Base-by-base conservation (phyloP, 306 rosid genomes). In the Gillenia trifoliata region DNA sequence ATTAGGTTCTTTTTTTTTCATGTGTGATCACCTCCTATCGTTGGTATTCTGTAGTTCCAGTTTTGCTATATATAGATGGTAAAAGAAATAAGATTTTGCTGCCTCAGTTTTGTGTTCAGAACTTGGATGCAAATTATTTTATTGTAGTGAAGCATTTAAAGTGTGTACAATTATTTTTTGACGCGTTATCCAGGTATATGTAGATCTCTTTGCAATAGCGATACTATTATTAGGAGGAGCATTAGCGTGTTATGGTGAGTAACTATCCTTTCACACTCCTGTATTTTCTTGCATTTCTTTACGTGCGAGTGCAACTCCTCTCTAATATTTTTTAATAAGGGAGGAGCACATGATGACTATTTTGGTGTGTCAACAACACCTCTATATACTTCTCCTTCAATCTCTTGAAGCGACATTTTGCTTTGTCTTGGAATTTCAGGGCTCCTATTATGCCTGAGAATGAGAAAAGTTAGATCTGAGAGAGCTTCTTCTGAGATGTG, bases 381-480 rank as follows among this genome's bases (percentile, higher is more conserved):
- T 29, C 66, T 2, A 11, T 19, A 1, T 3, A 17, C 66, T 56
- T 38, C 38, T 56, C 47, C 52, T 56, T 36, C 17, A 22, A 71
- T 54, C 50, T 11, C 22, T 68, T 33, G 64, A 54, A 33, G 70
- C 4, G n/a, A 7, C 41, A 29, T 43, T 69, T 56, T 56, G 25
- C 29, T 3, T 0, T 62, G 16, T 36, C 29, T 23, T 73, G 34
- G 11, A 17, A 62, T 10, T 76, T 73, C 85, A 94, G 99, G 99
- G 81, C 75, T 89, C 41, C 64, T 87, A 8, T 81, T 91, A 43
- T 90, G 88, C 96, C 77, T 90, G 84, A 92, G 91, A 83, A 88
- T 94, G 95, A 92, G 96, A 77, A 86, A 81, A 56, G 96, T 94
- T 72, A 83, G 99, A 84, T 92, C 96, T 50, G 99, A 94, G 82